These are phyloP conservation scores for Marchantia paleacea DNA, from an alignment of 225 moss, liverwort and hornwort species.

Conservation along the genomic window DNA sequence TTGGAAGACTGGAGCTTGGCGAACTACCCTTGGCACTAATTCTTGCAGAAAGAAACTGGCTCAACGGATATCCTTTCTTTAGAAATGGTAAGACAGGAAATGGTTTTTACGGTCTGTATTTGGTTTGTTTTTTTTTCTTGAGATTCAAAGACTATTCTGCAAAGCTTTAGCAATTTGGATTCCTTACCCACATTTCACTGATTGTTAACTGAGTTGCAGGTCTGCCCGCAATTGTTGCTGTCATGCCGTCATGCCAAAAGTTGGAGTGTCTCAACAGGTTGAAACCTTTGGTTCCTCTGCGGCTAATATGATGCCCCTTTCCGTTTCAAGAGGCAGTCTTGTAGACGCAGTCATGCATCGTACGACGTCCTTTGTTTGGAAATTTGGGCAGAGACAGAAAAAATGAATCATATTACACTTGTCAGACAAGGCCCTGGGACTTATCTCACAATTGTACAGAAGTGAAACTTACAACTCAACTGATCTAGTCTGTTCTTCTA, in stretches of 20 bases:
- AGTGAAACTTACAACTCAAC: not conserved
- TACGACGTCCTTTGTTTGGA: not conserved
- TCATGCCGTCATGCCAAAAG: slow-evolving; percentile 43
- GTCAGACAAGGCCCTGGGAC: too few relatives aligned
- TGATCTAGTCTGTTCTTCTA: slow-evolving; percentile 4
- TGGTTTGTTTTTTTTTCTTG: not conserved
- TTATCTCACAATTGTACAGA: too few relatives aligned
- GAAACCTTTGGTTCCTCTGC: not conserved
- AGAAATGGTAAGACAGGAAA: slow-evolving; percentile 35
- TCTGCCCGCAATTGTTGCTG: slow-evolving; percentile 61
- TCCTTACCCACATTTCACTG: not conserved
- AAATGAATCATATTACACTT: not conserved
- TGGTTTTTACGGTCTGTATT: not conserved
- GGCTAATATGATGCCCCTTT: not conserved
- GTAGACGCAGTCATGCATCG: not conserved
- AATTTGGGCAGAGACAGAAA: not conserved
- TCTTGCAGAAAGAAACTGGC: slow-evolving; percentile 56
- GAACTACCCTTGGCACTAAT: slow-evolving; percentile 44
- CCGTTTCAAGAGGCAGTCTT: not conserved
- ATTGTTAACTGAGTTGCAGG: slow-evolving; percentile 25
- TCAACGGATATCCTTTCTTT: slow-evolving; percentile 49
- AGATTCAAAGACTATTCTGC: not conserved
- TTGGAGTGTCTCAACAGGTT: slow-evolving; percentile 48
- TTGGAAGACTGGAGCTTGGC: slow-evolving; percentile 65
- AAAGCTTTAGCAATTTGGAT: not conserved